Percentiles rank a stretch among this genome's conserved stretches.
phyloP scores from a whole-genome alignment of 306 rosid genomes.

The Geum urbanum region DNA sequence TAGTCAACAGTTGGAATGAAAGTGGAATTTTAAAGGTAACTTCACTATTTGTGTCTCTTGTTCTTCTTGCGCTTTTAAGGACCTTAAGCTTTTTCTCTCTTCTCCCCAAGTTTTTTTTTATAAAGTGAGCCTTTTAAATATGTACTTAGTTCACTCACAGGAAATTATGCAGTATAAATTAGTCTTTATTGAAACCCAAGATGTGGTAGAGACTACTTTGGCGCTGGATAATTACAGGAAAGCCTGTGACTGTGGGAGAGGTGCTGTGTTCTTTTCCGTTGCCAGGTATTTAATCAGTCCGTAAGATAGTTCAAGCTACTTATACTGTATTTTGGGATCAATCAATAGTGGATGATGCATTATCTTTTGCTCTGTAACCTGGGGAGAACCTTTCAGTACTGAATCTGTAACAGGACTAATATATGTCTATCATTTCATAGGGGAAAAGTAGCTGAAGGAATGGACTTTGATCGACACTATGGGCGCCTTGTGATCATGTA shows the following conservation, averaged over 20 bases:
- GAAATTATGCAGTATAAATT: conserved; percentile 98
- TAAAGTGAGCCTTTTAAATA: conserved; percentile 6
- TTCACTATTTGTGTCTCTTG: conserved; percentile 10
- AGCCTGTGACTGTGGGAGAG: conserved; percentile 99
- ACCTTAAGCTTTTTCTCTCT: background rate
- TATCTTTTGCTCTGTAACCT: background rate
- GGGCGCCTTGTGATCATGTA: conserved; percentile 90
- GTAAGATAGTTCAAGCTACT: conserved; percentile 12
- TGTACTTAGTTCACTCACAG: conserved; percentile 40
- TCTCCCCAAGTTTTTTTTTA: background rate
- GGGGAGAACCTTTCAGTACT: background rate
- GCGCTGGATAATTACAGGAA: conserved; percentile 94
- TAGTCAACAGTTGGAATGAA: conserved; percentile 92
- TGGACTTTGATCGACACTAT: conserved; percentile 88
- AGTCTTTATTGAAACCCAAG: conserved; percentile 90
- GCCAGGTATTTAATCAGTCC: conserved; percentile 55
- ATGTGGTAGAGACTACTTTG: conserved; percentile 91
- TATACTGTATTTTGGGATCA: background rate
- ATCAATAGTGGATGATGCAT: background rate
- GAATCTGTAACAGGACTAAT: background rate
- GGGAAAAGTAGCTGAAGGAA: conserved; percentile 94
- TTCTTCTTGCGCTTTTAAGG: background rate
- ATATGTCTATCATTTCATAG: conserved; percentile 35
- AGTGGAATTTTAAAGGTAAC: conserved; percentile 81
- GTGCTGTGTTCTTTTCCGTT: conserved; percentile 92